Evolutionary conservation across 2,329 filamentous ascomycete genomes (phyloP).

Genomic region (Talaromyces sp.): DNA sequence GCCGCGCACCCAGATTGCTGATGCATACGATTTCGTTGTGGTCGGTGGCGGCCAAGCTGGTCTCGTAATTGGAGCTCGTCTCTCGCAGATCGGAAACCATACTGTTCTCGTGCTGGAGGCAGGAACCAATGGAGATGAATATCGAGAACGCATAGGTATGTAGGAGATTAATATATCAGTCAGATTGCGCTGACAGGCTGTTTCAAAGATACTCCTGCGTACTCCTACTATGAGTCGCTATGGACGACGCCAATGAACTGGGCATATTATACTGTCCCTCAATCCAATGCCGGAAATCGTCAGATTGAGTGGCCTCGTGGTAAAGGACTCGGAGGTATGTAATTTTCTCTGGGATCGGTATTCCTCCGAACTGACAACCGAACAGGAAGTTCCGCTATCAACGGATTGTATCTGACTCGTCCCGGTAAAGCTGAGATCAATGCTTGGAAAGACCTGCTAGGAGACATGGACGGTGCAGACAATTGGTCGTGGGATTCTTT

Average conservation of each 20-base stretch:
- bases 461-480: constrained; percentile 31
- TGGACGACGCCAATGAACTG: constrained; percentile 34
- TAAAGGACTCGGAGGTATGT: constrained; percentile 30
- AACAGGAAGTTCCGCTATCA: constrained; percentile 32
- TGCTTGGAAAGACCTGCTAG: constrained; percentile 30
- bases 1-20: constrained; percentile 24
- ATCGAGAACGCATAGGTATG: constrained; percentile 30
- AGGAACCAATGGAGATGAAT: constrained; percentile 29
- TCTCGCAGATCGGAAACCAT: constrained; percentile 42
- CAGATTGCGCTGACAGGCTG: constrained; percentile 8
- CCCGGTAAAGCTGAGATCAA: constrained; percentile 31
- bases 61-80: constrained; percentile 38
- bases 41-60: constrained; percentile 54
- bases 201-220: constrained; percentile 28
- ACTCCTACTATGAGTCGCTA: constrained; percentile 31
- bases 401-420: constrained; percentile 32
- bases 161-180: not conserved
- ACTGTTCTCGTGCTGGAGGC: constrained; percentile 32
- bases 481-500: constrained; percentile 34
- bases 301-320: constrained; percentile 31
- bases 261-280: constrained; percentile 27
- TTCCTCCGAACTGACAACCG: not conserved
- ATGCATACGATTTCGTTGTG: constrained; percentile 37
- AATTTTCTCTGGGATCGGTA: not conserved
- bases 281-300: constrained; percentile 26